Evolutionary conservation across 441 rosid species (phyloP), one percentile per base, ranked within the genome.

Genomic region (Erysimum cheiri): DNA sequence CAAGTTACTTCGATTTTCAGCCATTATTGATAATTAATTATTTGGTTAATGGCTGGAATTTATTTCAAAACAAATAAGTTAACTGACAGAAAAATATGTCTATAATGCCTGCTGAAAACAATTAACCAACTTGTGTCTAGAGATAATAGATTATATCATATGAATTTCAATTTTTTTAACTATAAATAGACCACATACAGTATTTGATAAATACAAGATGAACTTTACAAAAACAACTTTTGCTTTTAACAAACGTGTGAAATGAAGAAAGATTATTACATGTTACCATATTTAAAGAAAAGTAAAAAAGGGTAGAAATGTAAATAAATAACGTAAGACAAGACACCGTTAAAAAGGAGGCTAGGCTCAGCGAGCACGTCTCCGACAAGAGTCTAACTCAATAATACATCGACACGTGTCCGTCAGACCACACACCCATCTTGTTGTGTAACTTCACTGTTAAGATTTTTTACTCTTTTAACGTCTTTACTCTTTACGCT

Each of bases 321-420:
- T 58, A 58, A 54, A 15, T 44, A 28, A 29, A 37, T 19, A 73
- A 65, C 36, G 39, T 40, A 7, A 49, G 72, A 57, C 64, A 57
- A 47, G 66, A 36, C 66, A 69, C 65, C 47, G 57, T 57, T 46
- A 12, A 10, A 47, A 58, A 69, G 26, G 49, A 22, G 31, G 28
- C 17, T 59, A 37, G 52, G 59, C 41, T 60, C 50, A 60, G 67
- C 47, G 44, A 39, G 13, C 70, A 72, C 70, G 70, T 61, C 49
- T 55, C 13, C 15, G 13, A 26, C 43, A 56, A 29, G 66, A 65
- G 37, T 49, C 37, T 6, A 1, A 10, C 33, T 19, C 69, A 68
- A 62, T 31, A 2, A 48, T 19, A 3, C 2, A 0, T 68, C 75
- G 76, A 76, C 75, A 76, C 76, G 76, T 76, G 62, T 64, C 15